A percentile compares a stretch with the other conserved stretches of the same genome.
Conservation (phyloP, 1,139 yeast genomes). For the Chernovozyma aurita region DNA sequence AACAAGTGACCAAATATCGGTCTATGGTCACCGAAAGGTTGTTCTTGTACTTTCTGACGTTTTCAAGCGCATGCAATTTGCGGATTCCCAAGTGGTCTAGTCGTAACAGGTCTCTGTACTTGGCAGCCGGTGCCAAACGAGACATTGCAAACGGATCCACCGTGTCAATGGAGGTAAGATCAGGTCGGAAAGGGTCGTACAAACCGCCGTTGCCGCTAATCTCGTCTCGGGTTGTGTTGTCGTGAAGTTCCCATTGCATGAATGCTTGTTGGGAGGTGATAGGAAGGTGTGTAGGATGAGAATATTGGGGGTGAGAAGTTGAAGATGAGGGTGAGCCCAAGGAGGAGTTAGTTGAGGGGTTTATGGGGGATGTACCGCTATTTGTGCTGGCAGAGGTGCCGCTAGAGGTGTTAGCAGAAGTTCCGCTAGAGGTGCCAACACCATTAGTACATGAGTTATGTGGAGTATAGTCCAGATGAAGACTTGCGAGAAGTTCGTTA, state of each 20-base stretch:
- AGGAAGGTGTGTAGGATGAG: conserved; percentile 15
- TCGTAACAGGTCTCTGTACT: conserved; percentile 24
- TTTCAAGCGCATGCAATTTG: conserved; percentile 17
- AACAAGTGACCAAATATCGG: conserved; percentile 24
- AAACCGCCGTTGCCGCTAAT: conserved; percentile 12
- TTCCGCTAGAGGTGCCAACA: too few relatives aligned
- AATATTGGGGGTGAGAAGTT: not conserved
- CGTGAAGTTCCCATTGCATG: conserved; percentile 24
- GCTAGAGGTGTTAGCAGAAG: too few relatives aligned
- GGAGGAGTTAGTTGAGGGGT: too few relatives aligned
- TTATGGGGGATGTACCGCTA: too few relatives aligned
- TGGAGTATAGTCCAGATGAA: too few relatives aligned
- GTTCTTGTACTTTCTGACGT: conserved; percentile 30
- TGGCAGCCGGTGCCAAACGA: conserved; percentile 26
- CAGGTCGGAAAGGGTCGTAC: conserved; percentile 15
- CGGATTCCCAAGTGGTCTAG: conserved; percentile 21
- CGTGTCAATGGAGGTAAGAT: conserved; percentile 14
- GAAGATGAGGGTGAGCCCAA: too few relatives aligned
- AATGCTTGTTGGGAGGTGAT: conserved; percentile 21
- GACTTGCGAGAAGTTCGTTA: too few relatives aligned
- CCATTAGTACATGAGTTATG: too few relatives aligned
- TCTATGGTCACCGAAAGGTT: conserved; percentile 23
- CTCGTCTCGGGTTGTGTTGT: conserved; percentile 8
- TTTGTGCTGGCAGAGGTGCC: too few relatives aligned
- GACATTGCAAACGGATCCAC: conserved; percentile 21